Evolutionary conservation across 768 basidiomycete genomes (phyloP).

Genomic region (Russula brevipes): DNA sequence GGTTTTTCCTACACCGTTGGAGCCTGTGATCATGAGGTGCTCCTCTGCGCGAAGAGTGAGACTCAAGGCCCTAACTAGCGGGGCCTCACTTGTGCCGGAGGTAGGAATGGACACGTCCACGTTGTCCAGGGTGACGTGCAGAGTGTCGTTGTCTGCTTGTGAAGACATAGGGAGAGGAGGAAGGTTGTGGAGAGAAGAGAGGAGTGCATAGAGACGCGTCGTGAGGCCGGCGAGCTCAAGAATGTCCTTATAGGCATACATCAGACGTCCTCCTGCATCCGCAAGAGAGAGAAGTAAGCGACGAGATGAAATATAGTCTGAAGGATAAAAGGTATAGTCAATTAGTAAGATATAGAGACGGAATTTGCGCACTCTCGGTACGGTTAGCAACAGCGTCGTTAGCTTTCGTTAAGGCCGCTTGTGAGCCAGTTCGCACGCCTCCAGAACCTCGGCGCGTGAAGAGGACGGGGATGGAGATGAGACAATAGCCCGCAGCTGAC

Average conservation of each 20-base stretch:
- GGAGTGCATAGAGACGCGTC: conserved; percentile 78
- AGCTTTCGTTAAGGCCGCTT: neutral
- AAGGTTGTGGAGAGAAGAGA: conserved; percentile 80
- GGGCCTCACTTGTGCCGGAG: conserved; percentile 16
- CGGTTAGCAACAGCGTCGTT: conserved; percentile 42
- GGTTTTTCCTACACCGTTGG: conserved; percentile 90
- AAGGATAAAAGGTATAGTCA: neutral
- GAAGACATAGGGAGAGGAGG: conserved; percentile 43
- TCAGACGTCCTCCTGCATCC: conserved; percentile 90
- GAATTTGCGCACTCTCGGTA: conserved; percentile 40
- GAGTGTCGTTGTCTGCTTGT: conserved; percentile 29
- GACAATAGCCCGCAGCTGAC: conserved; percentile 86
- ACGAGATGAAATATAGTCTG: conserved; percentile 89
- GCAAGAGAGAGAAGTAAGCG: conserved; percentile 90
- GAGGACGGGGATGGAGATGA: conserved; percentile 88
- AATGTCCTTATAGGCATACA: conserved; percentile 96
- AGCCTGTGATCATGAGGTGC: conserved; percentile 90
- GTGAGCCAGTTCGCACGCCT: conserved; percentile 26
- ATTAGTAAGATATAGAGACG: neutral
- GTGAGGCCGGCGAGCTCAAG: conserved; percentile 94
- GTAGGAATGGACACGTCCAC: conserved; percentile 65
- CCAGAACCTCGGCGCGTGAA: conserved; percentile 50
- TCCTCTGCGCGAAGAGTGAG: conserved; percentile 63
- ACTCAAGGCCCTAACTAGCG: conserved; percentile 64
- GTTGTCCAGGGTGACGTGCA: conserved; percentile 56